phyloP scores from a whole-genome alignment of 768 basidiomycete species.

The Sistotremastrum niveocremeum region DNA sequence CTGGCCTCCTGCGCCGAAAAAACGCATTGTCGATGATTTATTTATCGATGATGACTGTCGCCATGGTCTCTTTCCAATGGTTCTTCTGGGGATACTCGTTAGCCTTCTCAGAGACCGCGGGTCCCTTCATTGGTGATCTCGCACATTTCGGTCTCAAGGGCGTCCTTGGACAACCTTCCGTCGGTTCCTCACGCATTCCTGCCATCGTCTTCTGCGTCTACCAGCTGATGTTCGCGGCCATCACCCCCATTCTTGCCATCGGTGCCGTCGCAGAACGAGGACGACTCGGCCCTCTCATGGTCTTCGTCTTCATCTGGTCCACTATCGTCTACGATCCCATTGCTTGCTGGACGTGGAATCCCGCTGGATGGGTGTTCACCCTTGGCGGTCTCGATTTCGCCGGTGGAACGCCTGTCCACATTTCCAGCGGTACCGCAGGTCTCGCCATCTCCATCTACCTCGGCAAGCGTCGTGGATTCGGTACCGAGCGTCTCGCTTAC shows the following conservation, averaged over 20 bases:
- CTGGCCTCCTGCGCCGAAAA: slow-evolving; percentile 82
- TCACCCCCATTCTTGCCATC: slow-evolving; percentile 80
- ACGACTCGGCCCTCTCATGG: slow-evolving; percentile 70
- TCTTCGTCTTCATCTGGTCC: slow-evolving; percentile 86
- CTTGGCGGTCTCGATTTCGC: slow-evolving; percentile 87
- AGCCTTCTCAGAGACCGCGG: slow-evolving; percentile 70
- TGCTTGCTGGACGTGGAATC: slow-evolving; percentile 94
- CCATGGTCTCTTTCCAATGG: slow-evolving; percentile 82
- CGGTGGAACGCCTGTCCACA: slow-evolving; percentile 94
- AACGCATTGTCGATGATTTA: slow-evolving; percentile 89
- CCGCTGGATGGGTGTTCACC: slow-evolving; percentile 58
- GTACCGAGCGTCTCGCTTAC: slow-evolving; percentile 82
- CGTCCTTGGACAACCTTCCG: slow-evolving; percentile 64
- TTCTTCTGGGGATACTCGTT: slow-evolving; percentile 97
- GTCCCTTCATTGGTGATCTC: slow-evolving; percentile 74
- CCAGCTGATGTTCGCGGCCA: slow-evolving; percentile 84
- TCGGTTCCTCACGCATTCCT: slow-evolving; percentile 59
- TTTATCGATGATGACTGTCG: slow-evolving; percentile 61
- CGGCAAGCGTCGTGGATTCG: slow-evolving; percentile 83
- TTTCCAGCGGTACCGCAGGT: slow-evolving; percentile 84
- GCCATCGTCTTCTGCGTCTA: slow-evolving; percentile 69
- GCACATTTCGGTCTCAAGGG: slow-evolving; percentile 74
- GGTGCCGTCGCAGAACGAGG: slow-evolving; percentile 89
- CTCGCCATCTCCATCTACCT: slow-evolving; percentile 86
- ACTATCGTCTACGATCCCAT: slow-evolving; percentile 88